A percentile compares a stretch with the other conserved stretches of the same genome.
These are phyloP conservation scores for Naganishia randhawae DNA, from an alignment of 768 basidiomycete genomes.

Conservation along the genomic window DNA sequence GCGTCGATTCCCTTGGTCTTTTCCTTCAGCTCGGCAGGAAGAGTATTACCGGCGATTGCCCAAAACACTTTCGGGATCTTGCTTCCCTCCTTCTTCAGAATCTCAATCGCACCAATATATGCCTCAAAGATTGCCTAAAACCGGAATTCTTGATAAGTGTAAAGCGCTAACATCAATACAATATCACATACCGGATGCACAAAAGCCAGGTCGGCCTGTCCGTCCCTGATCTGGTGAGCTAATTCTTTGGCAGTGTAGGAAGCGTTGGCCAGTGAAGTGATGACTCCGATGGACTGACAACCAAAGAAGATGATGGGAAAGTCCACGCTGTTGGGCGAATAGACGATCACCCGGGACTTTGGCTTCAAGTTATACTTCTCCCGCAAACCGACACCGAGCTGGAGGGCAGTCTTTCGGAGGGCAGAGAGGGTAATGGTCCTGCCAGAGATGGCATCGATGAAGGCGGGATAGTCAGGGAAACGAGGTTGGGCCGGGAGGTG, in stretches of 20 bases:
- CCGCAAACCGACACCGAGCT: conserved; percentile 61
- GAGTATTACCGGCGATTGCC: conserved; percentile 57
- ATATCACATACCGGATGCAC: conserved; percentile 55
- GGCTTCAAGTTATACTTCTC: conserved; percentile 55
- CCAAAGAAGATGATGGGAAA: conserved; percentile 57
- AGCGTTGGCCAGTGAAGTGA: conserved; percentile 70
- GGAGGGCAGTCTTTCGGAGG: conserved; percentile 58
- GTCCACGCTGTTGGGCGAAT: conserved; percentile 60
- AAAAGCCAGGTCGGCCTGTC: conserved; percentile 63
- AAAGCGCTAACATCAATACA: background rate
- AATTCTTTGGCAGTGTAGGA: conserved; percentile 68
- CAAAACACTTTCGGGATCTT: conserved; percentile 54
- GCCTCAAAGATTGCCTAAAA: conserved; percentile 16
- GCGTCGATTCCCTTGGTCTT: conserved; percentile 28
- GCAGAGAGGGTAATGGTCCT: conserved; percentile 59
- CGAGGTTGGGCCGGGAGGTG: conserved; percentile 11
- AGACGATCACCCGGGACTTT: conserved; percentile 62
- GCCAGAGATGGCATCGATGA: conserved; percentile 65
- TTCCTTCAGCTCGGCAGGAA: background rate
- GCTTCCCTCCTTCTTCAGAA: conserved; percentile 16
- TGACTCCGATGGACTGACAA: conserved; percentile 61
- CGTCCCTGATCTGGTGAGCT: conserved; percentile 67
- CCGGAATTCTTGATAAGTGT: background rate
- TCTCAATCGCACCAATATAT: conserved; percentile 9
- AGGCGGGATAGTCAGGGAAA: conserved; percentile 54